phyloP scores from a whole-genome alignment of 768 basidiomycete species.

The Flagelloscypha sp. region DNA sequence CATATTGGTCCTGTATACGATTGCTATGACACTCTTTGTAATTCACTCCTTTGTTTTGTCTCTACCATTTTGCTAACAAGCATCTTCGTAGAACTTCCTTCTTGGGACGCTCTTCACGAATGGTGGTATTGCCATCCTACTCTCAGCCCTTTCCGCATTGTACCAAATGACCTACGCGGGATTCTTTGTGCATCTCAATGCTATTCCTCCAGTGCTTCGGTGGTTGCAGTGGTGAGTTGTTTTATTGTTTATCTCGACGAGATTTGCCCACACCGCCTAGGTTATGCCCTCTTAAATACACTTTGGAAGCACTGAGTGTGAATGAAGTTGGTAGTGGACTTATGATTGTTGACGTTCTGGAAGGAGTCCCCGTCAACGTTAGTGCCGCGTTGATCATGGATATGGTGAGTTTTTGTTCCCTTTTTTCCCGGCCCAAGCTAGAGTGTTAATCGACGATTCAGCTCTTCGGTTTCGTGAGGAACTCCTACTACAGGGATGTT shows the following conservation, averaged over 20 bases:
- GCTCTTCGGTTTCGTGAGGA: constrained; percentile 80
- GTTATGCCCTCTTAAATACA: constrained; percentile 76
- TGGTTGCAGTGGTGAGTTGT: constrained; percentile 98
- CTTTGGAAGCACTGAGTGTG: constrained; percentile 78
- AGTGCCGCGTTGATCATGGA: constrained; percentile 84
- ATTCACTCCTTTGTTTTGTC: constrained; percentile 19
- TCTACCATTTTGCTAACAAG: constrained; percentile 1
- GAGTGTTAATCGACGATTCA: constrained; percentile 16
- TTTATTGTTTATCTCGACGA: too few species aligned
- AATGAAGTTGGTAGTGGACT: constrained; percentile 90
- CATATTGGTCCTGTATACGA: constrained; percentile 76
- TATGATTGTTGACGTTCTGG: constrained; percentile 68
- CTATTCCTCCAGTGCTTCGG: constrained; percentile 83
- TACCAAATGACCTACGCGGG: constrained; percentile 87
- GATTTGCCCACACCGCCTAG: too few species aligned
- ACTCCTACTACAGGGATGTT: constrained; percentile 86
- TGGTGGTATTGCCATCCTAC: constrained; percentile 83
- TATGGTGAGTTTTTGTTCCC: constrained; percentile 38
- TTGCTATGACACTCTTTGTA: constrained; percentile 83
- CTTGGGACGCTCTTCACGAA: constrained; percentile 78
- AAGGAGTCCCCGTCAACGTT: constrained; percentile 76
- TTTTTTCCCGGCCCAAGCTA: constrained; percentile 3
- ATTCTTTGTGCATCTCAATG: constrained; percentile 82
- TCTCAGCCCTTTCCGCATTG: constrained; percentile 68
- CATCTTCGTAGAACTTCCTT: constrained; percentile 68